These are phyloP conservation scores for Blastobotrys peoriensis DNA, from an alignment of 805 yeast genomes.

Conservation along the genomic window DNA sequence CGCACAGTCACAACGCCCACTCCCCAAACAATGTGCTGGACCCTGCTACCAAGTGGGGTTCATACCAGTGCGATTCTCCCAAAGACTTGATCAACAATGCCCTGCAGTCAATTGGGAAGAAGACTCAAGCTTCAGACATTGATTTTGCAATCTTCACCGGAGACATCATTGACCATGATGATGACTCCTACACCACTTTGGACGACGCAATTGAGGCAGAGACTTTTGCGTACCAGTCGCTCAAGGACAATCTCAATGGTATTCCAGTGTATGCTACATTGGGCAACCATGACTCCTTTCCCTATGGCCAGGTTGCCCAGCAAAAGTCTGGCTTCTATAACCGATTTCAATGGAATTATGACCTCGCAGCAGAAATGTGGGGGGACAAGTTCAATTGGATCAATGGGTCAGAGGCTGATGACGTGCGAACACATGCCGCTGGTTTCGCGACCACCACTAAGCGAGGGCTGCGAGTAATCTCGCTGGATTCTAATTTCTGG, in stretches of 20 bases:
- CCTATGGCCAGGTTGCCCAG: slow-evolving; percentile 65
- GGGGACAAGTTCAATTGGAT: slow-evolving; percentile 40
- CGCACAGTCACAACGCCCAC: slow-evolving; percentile 29
- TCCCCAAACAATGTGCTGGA: slow-evolving; percentile 34
- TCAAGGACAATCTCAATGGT: slow-evolving; percentile 45
- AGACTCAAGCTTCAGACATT: slow-evolving; percentile 33
- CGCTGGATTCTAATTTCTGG: slow-evolving; percentile 64
- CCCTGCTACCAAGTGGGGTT: slow-evolving; percentile 53
- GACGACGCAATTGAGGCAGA: slow-evolving; percentile 52
- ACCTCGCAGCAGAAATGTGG: slow-evolving; percentile 46
- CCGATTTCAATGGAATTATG: slow-evolving; percentile 42
- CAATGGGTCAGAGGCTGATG: slow-evolving; percentile 28
- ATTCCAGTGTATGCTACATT: slow-evolving; percentile 56
- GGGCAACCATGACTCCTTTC: slow-evolving; percentile 71
- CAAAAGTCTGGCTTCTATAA: slow-evolving; percentile 38
- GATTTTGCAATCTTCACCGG: slow-evolving; percentile 68
- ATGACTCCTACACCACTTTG: slow-evolving; percentile 37
- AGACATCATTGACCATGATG: slow-evolving; percentile 63
- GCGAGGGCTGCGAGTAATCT: slow-evolving; percentile 52
- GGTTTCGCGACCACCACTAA: slow-evolving; percentile 54
- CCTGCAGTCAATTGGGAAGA: slow-evolving; percentile 38
- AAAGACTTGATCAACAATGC: slow-evolving; percentile 55
- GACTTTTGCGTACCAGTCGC: slow-evolving; percentile 42
- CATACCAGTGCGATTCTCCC: slow-evolving; percentile 62
- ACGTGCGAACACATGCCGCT: slow-evolving; percentile 47